These are phyloP conservation scores for Neurospora sp. DNA, from an alignment of 2,329 filamentous ascomycete species.

Conservation along the genomic window DNA sequence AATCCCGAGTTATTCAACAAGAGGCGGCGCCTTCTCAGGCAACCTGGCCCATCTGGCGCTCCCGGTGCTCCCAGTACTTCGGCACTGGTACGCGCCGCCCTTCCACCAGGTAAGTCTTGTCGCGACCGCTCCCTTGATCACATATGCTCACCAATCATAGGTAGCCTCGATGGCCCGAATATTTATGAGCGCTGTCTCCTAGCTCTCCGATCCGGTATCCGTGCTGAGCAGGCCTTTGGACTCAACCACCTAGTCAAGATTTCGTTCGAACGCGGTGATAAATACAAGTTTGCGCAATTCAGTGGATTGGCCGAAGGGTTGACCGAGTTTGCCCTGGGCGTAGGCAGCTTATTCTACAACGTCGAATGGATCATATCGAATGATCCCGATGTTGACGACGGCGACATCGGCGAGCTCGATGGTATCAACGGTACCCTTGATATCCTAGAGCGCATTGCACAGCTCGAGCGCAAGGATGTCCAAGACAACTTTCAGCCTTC, in stretches of 20 bases:
- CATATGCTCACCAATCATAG: slow-evolving; percentile 15
- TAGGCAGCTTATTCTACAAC: slow-evolving; percentile 71
- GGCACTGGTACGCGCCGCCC: slow-evolving; percentile 13
- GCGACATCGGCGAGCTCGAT: slow-evolving; percentile 40
- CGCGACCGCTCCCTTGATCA: background rate
- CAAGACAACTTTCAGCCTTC: slow-evolving; percentile 64
- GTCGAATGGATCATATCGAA: slow-evolving; percentile 75
- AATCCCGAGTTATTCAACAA: slow-evolving; percentile 58
- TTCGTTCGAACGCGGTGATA: slow-evolving; percentile 86
- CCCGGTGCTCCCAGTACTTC: slow-evolving; percentile 39
- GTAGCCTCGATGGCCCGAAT: slow-evolving; percentile 58
- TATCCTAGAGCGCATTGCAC: slow-evolving; percentile 60
- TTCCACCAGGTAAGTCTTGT: slow-evolving; percentile 13
- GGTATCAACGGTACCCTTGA: slow-evolving; percentile 59
- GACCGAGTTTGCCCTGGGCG: slow-evolving; percentile 71
- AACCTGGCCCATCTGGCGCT: slow-evolving; percentile 27
- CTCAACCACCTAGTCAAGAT: slow-evolving; percentile 92
- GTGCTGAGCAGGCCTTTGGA: slow-evolving; percentile 81
- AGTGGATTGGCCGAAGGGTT: slow-evolving; percentile 79
- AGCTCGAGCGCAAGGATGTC: slow-evolving; percentile 48
- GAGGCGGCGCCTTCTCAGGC: slow-evolving; percentile 36
- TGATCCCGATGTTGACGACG: slow-evolving; percentile 40
- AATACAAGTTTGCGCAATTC: slow-evolving; percentile 91
- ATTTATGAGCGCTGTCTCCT: slow-evolving; percentile 86
- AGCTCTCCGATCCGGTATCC: slow-evolving; percentile 69